Evolutionary conservation across 805 yeast genomes (phyloP).

Genomic region (Candida insectorum): DNA sequence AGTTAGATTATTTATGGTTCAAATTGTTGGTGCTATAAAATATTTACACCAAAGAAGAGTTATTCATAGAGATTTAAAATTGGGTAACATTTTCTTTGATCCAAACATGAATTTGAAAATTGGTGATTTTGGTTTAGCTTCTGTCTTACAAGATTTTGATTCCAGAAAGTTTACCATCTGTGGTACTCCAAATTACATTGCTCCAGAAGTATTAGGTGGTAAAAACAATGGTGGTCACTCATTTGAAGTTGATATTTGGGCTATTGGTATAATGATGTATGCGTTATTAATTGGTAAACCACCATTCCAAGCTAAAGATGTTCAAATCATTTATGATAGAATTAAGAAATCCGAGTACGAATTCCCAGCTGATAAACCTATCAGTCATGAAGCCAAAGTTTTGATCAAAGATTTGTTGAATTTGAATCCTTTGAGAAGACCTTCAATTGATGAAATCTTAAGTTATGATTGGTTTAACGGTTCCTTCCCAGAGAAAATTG

Average conservation of each 20-base stretch:
- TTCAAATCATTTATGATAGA: slow-evolving; percentile 85
- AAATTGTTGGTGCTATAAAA: slow-evolving; percentile 89
- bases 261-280: slow-evolving; percentile 93
- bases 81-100: slow-evolving; percentile 94
- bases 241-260: slow-evolving; percentile 96
- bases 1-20: slow-evolving; percentile 84
- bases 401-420: slow-evolving; percentile 72
- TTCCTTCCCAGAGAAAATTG: slow-evolving; percentile 70
- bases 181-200: slow-evolving; percentile 98
- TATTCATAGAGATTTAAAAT: slow-evolving; percentile 91
- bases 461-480: slow-evolving; percentile 87
- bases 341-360: slow-evolving; percentile 77
- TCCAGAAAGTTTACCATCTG: slow-evolving; percentile 91
- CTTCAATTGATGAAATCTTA: slow-evolving; percentile 72
- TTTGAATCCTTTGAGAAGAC: slow-evolving; percentile 78
- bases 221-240: slow-evolving; percentile 90
- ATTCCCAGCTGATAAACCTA: slow-evolving; percentile 70
- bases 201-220: slow-evolving; percentile 94
- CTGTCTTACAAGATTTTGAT: slow-evolving; percentile 65
- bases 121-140: slow-evolving; percentile 98
- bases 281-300: slow-evolving; percentile 93
- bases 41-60: slow-evolving; percentile 90
- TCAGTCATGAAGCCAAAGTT: slow-evolving; percentile 68
- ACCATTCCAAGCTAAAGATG: slow-evolving; percentile 96
- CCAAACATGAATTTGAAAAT: slow-evolving; percentile 90